A percentile compares a stretch with the other conserved stretches of the same genome.
Conservation (phyloP, 345 rosid genomes). For the Erucastrum elatum region DNA sequence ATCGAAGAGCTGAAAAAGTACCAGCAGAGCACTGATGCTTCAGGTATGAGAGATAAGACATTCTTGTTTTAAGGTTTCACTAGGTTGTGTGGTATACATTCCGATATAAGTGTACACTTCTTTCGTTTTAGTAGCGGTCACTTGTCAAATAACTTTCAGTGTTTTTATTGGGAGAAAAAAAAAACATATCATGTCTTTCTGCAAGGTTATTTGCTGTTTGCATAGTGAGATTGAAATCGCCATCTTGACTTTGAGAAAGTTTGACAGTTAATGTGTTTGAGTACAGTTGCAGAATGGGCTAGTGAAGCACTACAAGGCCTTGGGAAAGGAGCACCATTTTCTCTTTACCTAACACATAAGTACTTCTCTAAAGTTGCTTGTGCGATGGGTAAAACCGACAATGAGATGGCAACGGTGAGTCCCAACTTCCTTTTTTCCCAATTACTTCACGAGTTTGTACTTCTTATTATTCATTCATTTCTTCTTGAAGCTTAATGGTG, state of each 20-base stretch:
- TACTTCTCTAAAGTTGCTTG: constrained; percentile 78
- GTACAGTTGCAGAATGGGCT: constrained; percentile 78
- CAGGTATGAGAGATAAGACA: constrained; percentile 47
- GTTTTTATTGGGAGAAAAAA: too few relatives aligned
- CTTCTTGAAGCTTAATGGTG: constrained; percentile 58
- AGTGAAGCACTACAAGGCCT: constrained; percentile 80
- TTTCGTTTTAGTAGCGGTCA: too few relatives aligned
- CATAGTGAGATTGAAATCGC: not conserved
- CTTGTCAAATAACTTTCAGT: too few relatives aligned
- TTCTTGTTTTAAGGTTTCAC: not conserved
- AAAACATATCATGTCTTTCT: too few relatives aligned
- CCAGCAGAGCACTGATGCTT: constrained; percentile 59
- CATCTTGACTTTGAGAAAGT: not conserved
- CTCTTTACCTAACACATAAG: constrained; percentile 72
- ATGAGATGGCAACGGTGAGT: constrained; percentile 63
- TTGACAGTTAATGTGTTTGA: not conserved
- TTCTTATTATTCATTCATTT: not conserved
- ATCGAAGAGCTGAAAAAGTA: constrained; percentile 64
- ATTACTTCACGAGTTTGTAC: not conserved
- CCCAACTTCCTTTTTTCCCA: constrained; percentile 10
- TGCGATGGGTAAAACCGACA: constrained; percentile 55
- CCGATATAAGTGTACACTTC: too few relatives aligned
- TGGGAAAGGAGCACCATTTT: constrained; percentile 86
- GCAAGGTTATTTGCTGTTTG: not conserved
- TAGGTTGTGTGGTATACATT: too few relatives aligned